These are phyloP conservation scores for Phialemonium atrogriseum DNA, from an alignment of 2,329 filamentous ascomycete species.

Conservation along the genomic window DNA sequence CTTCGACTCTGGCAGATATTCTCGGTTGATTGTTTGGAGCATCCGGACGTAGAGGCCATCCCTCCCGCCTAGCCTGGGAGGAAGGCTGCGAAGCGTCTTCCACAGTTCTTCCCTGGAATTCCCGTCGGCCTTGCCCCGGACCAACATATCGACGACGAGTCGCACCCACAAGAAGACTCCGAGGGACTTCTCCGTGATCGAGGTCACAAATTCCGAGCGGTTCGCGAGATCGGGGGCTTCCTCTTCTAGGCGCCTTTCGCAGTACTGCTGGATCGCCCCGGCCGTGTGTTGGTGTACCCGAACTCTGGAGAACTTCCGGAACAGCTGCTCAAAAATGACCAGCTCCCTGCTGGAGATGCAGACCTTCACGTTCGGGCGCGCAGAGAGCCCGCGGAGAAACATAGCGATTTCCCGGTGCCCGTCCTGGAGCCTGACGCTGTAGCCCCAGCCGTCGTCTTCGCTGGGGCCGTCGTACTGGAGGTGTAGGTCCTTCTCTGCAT, in stretches of 20 bases:
- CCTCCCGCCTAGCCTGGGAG: conserved; percentile 19
- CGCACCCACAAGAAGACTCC: conserved; percentile 22
- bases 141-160: conserved; percentile 21
- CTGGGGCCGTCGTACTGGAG: no score
- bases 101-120: conserved; percentile 19
- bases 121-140: no score
- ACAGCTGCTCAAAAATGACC: conserved; percentile 18
- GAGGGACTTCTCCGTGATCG: conserved; percentile 19
- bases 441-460: no score
- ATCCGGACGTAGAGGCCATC: conserved; percentile 25
- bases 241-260: conserved; percentile 18
- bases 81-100: conserved; percentile 19
- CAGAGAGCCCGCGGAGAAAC: no score
- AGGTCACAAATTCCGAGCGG: conserved; percentile 17
- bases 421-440: no score
- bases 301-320: conserved; percentile 15
- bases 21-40: conserved; percentile 17
- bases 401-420: no score
- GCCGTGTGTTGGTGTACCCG: conserved; percentile 20
- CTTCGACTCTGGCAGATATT: conserved; percentile 17
- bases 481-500: no score
- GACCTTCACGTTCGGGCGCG: no score
- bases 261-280: conserved; percentile 19
- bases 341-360: conserved; percentile 20
- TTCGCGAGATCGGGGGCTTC: conserved; percentile 20